A percentile compares a stretch with the other conserved stretches of the same genome.
Evolutionary conservation across 106 monocot genomes (phyloP).

Genomic region (Xerophyta viscosa): DNA sequence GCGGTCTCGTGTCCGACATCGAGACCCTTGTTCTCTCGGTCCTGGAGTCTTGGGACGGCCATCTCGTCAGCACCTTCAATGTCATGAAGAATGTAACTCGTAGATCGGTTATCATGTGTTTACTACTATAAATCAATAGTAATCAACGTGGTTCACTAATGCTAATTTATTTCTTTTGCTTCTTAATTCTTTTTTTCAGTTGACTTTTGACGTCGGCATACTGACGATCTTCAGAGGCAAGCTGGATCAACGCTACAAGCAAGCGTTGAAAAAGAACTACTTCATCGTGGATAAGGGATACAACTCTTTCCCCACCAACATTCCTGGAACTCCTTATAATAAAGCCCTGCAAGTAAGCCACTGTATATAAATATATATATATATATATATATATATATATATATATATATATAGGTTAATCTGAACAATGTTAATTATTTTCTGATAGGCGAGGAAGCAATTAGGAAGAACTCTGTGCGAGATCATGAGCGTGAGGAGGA

Average conservation of each 20-base stretch:
- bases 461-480: slow-evolving; percentile 34
- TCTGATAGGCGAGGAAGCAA: slow-evolving; percentile 58
- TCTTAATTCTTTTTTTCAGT: slow-evolving; percentile 19
- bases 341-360: slow-evolving; percentile 54
- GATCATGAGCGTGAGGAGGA: slow-evolving; percentile 61
- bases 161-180: no score
- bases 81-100: slow-evolving; percentile 58
- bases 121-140: neutral
- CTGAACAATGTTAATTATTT: no score
- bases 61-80: slow-evolving; percentile 34
- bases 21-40: slow-evolving; percentile 25
- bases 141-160: no score
- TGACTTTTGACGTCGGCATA: slow-evolving; percentile 71
- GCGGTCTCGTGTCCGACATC: slow-evolving; percentile 29
- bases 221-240: slow-evolving; percentile 56
- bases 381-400: neutral
- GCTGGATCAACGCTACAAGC: slow-evolving; percentile 23
- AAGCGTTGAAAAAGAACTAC: slow-evolving; percentile 68
- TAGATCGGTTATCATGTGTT: no score
- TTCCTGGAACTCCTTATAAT: slow-evolving; percentile 53
- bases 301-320: slow-evolving; percentile 60
- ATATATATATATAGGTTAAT: no score
- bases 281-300: slow-evolving; percentile 72
- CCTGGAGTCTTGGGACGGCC: slow-evolving; percentile 32
- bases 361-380: neutral